A percentile compares a stretch with the other conserved stretches of the same genome.
Evolutionary conservation across 495 filamentous ascomycete species (phyloP).

Genomic region (Aspergillus coremiiformis): DNA sequence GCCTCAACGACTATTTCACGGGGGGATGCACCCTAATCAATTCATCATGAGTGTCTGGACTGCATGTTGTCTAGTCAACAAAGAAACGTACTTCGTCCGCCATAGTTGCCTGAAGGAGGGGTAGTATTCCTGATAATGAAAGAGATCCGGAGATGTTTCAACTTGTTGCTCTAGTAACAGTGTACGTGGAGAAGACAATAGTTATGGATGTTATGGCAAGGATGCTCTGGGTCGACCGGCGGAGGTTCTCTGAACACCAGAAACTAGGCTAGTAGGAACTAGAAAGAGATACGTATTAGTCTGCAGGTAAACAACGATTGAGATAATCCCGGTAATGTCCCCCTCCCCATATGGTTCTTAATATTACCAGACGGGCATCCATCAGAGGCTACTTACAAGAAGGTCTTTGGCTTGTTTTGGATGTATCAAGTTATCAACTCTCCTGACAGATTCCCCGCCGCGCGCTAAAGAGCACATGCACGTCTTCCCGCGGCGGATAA

Average conservation of each 20-base stretch:
- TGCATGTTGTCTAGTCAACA: constrained; percentile 10
- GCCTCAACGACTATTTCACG: constrained; percentile 86
- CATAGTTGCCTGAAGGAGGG: constrained; percentile 22
- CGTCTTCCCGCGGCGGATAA: constrained; percentile 5
- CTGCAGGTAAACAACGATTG: constrained; percentile 1
- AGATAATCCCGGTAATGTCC: not conserved
- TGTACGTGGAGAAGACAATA: not conserved
- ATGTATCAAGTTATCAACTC: constrained; percentile 1
- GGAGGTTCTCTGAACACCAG: too few species aligned
- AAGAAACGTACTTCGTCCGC: constrained; percentile 33
- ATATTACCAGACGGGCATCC: not conserved
- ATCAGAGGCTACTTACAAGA: not conserved
- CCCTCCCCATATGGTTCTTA: too few species aligned
- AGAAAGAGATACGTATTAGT: too few species aligned
- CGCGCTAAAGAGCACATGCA: constrained; percentile 8
- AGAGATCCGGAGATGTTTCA: not conserved
- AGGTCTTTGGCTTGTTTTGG: not conserved
- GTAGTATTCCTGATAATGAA: not conserved
- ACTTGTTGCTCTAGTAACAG: not conserved
- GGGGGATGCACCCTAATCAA: constrained; percentile 69
- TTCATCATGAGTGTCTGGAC: constrained; percentile 3
- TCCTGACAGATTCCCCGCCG: constrained; percentile 13
- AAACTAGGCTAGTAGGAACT: too few species aligned
- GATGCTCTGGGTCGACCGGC: constrained; percentile 1
- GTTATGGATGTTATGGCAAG: not conserved